phyloP scores from a whole-genome alignment of 306 rosid genomes.

The Castanea sativa region DNA sequence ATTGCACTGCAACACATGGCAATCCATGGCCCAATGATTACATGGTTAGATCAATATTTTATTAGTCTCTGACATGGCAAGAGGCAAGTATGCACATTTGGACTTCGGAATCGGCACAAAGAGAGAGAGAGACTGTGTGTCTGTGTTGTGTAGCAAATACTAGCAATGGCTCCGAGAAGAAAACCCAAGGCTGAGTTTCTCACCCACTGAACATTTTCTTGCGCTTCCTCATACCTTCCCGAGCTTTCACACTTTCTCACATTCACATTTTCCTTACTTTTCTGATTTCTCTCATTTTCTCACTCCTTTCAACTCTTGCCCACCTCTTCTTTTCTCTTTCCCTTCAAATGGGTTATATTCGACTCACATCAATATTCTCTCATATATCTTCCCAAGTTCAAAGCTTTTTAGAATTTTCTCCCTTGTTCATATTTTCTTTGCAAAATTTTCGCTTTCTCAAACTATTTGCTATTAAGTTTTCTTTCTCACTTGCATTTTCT shows the following conservation, averaged over 20 bases:
- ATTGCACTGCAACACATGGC: too few relatives aligned
- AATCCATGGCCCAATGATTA: too few relatives aligned
- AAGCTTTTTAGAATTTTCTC: not conserved
- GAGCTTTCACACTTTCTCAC: not conserved
- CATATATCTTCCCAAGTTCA: not conserved
- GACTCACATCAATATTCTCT: not conserved
- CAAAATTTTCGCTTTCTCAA: not conserved
- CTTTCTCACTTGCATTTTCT: not conserved
- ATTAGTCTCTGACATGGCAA: too few relatives aligned
- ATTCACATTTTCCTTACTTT: not conserved
- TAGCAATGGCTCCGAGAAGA: constrained; percentile 26
- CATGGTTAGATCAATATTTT: too few relatives aligned
- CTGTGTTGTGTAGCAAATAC: too few relatives aligned
- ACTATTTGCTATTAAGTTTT: not conserved
- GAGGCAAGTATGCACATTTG: too few relatives aligned
- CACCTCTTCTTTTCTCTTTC: not conserved
- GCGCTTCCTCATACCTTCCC: not conserved
- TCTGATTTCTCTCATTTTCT: not conserved
- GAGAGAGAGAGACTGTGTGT: not conserved
- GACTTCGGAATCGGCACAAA: not conserved
- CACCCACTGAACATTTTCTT: too few relatives aligned
- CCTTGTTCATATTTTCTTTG: not conserved
- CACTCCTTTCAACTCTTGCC: too few relatives aligned
- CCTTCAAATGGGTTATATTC: not conserved
- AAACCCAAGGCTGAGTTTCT: not conserved